Evolutionary conservation across 805 yeast species (phyloP).

Genomic region (Barnettozyma populi): DNA sequence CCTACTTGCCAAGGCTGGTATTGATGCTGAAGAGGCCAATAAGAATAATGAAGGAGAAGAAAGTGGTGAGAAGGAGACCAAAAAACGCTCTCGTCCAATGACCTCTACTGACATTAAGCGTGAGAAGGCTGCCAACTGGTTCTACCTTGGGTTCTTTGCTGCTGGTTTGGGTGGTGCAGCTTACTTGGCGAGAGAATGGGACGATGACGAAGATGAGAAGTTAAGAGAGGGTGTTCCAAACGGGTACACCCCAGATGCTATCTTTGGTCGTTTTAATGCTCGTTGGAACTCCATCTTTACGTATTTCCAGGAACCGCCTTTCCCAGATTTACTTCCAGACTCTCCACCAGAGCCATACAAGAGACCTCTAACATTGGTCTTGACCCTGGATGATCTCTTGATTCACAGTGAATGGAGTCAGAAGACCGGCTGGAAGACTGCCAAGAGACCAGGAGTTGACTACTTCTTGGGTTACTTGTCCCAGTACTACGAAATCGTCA

Average conservation of each 20-base stretch:
- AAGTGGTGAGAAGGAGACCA: constrained; percentile 11
- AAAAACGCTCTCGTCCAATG: constrained; percentile 48
- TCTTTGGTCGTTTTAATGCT: constrained; percentile 63
- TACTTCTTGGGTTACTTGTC: constrained; percentile 92
- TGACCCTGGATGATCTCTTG: constrained; percentile 84
- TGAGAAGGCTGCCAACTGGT: constrained; percentile 72
- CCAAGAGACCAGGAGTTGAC: constrained; percentile 97
- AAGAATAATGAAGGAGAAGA: constrained; percentile 6
- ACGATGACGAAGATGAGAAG: constrained; percentile 64
- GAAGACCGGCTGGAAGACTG: constrained; percentile 95
- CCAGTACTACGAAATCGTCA: constrained; percentile 92
- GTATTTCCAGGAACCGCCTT: constrained; percentile 89
- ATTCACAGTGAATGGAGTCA: constrained; percentile 91
- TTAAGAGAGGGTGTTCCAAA: constrained; percentile 47
- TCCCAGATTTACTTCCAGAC: constrained; percentile 89
- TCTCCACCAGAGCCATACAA: constrained; percentile 86
- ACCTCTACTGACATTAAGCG: constrained; percentile 76
- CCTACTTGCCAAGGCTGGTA: constrained; percentile 76
- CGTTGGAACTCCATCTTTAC: constrained; percentile 73
- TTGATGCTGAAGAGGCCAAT: constrained; percentile 44
- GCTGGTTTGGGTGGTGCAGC: constrained; percentile 50
- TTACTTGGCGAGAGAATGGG: constrained; percentile 83
- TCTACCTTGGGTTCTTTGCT: constrained; percentile 52
- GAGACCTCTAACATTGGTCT: constrained; percentile 85
- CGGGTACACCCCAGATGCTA: constrained; percentile 61